A percentile compares a stretch with the other conserved stretches of the same genome.
Conservation (phyloP, 768 basidiomycete genomes). For the Clavulina sp. region DNA sequence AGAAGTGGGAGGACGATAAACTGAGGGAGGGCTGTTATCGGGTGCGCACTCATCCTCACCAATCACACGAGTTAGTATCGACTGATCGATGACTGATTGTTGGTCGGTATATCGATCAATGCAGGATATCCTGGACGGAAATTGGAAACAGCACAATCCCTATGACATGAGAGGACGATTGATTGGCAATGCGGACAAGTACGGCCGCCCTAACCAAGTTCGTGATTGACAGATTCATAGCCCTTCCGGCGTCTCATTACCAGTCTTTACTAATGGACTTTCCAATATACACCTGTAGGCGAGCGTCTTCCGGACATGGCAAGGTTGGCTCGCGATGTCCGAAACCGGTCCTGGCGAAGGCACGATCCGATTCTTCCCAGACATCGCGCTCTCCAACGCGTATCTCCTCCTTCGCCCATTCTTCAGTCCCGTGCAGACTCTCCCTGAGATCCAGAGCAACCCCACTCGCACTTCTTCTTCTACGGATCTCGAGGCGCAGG, state of each 20-base stretch:
- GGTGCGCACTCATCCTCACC: too few relatives aligned
- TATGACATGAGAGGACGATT: conserved; percentile 14
- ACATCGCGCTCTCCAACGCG: conserved; percentile 45
- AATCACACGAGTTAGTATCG: too few relatives aligned
- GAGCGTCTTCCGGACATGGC: conserved; percentile 33
- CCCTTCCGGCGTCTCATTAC: not conserved
- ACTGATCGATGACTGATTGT: too few relatives aligned
- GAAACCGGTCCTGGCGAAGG: conserved; percentile 55
- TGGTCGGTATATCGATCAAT: too few relatives aligned
- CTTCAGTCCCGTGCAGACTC: conserved; percentile 31
- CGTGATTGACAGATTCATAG: too few relatives aligned
- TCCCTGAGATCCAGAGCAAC: conserved; percentile 4
- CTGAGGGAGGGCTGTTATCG: conserved; percentile 14
- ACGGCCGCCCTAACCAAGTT: conserved; percentile 11
- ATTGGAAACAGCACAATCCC: conserved; percentile 13
- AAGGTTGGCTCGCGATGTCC: conserved; percentile 61
- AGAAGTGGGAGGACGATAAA: conserved; percentile 15
- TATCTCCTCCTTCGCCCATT: conserved; percentile 64
- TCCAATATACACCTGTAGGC: conserved; percentile 9
- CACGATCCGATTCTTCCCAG: conserved; percentile 36
- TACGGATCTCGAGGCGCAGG: too few relatives aligned
- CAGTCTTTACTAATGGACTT: not conserved
- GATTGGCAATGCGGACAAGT: conserved; percentile 8
- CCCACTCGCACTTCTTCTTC: too few relatives aligned
- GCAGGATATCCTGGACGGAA: conserved; percentile 13